These are phyloP conservation scores for Coccomyxa subellipsoidea DNA, from an alignment of 163 green algal species.

Conservation along the genomic window DNA sequence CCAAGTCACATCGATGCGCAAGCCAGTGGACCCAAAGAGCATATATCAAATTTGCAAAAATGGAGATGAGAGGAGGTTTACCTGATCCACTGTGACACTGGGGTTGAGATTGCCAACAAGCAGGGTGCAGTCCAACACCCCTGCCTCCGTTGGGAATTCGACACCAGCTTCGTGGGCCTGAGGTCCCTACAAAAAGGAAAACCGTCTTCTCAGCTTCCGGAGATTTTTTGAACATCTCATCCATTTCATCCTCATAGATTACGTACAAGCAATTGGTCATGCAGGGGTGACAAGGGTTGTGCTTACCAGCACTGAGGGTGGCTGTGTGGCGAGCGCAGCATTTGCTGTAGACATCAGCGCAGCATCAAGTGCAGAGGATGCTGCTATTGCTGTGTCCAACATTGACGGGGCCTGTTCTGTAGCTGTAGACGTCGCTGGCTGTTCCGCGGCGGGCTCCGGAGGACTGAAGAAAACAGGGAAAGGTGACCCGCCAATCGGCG, in stretches of 20 bases:
- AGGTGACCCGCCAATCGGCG: constrained; percentile 69
- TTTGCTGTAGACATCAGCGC: constrained; percentile 1
- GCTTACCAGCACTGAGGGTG: constrained; percentile 10
- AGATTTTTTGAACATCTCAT: too few species aligned
- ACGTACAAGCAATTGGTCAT: too few species aligned
- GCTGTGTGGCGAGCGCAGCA: constrained; percentile 8
- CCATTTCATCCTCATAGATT: too few species aligned
- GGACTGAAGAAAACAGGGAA: constrained; percentile 85
- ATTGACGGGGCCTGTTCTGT: not conserved
- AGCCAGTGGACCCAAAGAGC: not conserved
- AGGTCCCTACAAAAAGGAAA: constrained; percentile 18
- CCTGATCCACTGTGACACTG: constrained; percentile 33
- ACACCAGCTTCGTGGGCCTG: constrained; percentile 26
- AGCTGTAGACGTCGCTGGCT: constrained; percentile 7
- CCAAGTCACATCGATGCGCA: not conserved
- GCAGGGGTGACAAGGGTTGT: too few species aligned
- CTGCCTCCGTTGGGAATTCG: constrained; percentile 29
- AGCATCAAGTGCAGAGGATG: constrained; percentile 15
- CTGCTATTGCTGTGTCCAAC: not conserved
- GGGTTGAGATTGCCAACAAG: constrained; percentile 34
- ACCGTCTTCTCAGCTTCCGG: too few species aligned
- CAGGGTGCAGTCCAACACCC: constrained; percentile 18
- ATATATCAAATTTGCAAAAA: not conserved
- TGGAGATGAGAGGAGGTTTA: not conserved
- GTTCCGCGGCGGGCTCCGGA: constrained; percentile 29